Percentiles rank a stretch among this genome's conserved stretches.
phyloP scores from a whole-genome alignment of 2,329 filamentous ascomycete species.

The Penicillium capsulatum region DNA sequence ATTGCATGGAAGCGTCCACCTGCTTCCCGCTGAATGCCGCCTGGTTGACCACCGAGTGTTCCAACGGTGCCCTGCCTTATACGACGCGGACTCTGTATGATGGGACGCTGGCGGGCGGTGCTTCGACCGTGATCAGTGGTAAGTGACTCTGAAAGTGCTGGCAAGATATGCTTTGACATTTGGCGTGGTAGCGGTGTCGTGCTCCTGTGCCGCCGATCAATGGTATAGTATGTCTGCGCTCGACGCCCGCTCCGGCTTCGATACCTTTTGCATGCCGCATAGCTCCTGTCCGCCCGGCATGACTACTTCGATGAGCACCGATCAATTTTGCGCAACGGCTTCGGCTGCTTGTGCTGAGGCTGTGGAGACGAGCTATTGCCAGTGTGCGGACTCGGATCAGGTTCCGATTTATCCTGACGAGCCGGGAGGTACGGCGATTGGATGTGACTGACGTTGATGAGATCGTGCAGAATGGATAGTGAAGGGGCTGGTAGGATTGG shows the following conservation, averaged over 20 bases:
- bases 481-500: too few species aligned
- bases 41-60: constrained; percentile 25
- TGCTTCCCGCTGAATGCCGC: constrained; percentile 21
- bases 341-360: constrained; percentile 10
- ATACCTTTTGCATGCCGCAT: constrained; percentile 26
- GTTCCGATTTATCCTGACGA: constrained; percentile 20
- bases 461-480: too few species aligned
- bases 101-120: constrained; percentile 17
- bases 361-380: constrained; percentile 14
- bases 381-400: constrained; percentile 13
- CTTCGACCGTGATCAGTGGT: constrained; percentile 20
- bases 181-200: constrained; percentile 18
- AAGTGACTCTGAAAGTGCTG: constrained; percentile 3
- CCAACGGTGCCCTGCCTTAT: constrained; percentile 21
- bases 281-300: constrained; percentile 23
- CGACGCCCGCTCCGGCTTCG: constrained; percentile 5
- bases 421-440: constrained; percentile 18
- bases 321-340: constrained; percentile 21
- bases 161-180: neutral
- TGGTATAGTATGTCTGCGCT: constrained; percentile 22
- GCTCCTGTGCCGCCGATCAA: constrained; percentile 20
- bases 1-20: constrained; percentile 20
- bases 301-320: constrained; percentile 18
- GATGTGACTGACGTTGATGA: constrained; percentile 18
- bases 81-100: constrained; percentile 20